A percentile compares a stretch with the other conserved stretches of the same genome.
Conservation (phyloP, 192 early-diverging fungal genomes). For the Linnemannia schmuckeri region DNA sequence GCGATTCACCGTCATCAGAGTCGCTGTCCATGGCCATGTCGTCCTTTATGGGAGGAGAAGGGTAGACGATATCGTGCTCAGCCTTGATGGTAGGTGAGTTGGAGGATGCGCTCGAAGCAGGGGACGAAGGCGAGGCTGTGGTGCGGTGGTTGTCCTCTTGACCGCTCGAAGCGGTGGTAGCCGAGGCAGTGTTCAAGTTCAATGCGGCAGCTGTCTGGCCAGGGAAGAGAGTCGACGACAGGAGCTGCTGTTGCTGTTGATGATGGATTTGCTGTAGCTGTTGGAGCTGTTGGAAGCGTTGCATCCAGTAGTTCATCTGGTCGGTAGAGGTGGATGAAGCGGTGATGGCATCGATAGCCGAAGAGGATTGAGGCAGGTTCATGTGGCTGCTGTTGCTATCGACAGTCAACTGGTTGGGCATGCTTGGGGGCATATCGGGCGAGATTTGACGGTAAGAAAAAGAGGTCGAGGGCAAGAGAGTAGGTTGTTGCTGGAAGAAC, state of each 20-base stretch:
- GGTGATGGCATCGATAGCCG: constrained; percentile 10
- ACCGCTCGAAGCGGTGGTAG: not conserved
- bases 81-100: constrained; percentile 14
- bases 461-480: constrained; percentile 27
- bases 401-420: constrained; percentile 14
- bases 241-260: constrained; percentile 35
- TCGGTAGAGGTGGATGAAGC: constrained; percentile 6
- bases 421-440: constrained; percentile 50
- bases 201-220: not conserved
- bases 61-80: constrained; percentile 36
- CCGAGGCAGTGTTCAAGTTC: not conserved
- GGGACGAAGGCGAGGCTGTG: constrained; percentile 12
- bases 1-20: constrained; percentile 19
- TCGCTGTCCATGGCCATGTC: constrained; percentile 51
- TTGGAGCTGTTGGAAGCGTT: constrained; percentile 52
- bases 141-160: not conserved
- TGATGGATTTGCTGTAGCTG: constrained; percentile 41
- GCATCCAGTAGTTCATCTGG: constrained; percentile 37
- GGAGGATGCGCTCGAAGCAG: constrained; percentile 6
- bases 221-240: constrained; percentile 24
- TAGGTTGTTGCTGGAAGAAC: constrained; percentile 17
- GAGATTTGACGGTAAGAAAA: constrained; percentile 50
- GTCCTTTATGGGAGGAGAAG: constrained; percentile 54
- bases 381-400: not conserved
- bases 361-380: constrained; percentile 16